A percentile compares a stretch with the other conserved stretches of the same genome.
Evolutionary conservation across 768 basidiomycete species (phyloP).

Genomic region (Neoboletus magnificus): DNA sequence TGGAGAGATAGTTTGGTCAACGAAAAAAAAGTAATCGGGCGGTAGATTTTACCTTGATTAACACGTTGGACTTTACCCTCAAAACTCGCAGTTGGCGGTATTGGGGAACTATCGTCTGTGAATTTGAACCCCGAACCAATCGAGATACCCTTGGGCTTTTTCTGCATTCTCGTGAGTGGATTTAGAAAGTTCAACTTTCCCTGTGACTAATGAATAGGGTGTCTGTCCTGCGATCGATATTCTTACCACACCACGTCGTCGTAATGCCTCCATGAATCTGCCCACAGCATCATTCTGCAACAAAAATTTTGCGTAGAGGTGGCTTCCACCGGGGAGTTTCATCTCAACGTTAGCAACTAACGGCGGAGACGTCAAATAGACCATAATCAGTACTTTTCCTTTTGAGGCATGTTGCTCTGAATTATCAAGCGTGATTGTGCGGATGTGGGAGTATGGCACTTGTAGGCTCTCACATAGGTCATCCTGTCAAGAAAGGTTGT

Average conservation of each 20-base stretch:
- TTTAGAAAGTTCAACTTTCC: constrained; percentile 31
- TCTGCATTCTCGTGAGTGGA: constrained; percentile 8
- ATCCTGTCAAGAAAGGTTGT: constrained; percentile 33
- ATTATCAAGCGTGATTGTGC: constrained; percentile 24
- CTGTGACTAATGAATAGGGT: constrained; percentile 13
- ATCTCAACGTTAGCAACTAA: constrained; percentile 32
- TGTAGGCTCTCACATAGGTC: constrained; percentile 52
- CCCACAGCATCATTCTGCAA: constrained; percentile 33
- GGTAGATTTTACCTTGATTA: constrained; percentile 20
- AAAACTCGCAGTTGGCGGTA: constrained; percentile 25
- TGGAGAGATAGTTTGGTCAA: constrained; percentile 1
- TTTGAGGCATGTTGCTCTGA: constrained; percentile 19
- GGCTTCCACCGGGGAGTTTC: constrained; percentile 19
- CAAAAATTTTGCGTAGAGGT: constrained; percentile 35
- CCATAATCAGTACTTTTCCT: constrained; percentile 26
- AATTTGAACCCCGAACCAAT: constrained; percentile 28
- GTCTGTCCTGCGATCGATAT: not conserved
- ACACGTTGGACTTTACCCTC: constrained; percentile 33
- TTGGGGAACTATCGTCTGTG: constrained; percentile 18
- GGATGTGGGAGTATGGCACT: constrained; percentile 38
- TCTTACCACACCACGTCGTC: constrained; percentile 47
- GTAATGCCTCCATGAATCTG: constrained; percentile 42
- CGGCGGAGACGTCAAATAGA: constrained; percentile 38
- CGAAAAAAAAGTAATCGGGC: not conserved
- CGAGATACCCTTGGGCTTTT: constrained; percentile 22